Evolutionary conservation across 176 grass and related monocot species (phyloP).

Genomic region (Tillandsia leiboldiana): DNA sequence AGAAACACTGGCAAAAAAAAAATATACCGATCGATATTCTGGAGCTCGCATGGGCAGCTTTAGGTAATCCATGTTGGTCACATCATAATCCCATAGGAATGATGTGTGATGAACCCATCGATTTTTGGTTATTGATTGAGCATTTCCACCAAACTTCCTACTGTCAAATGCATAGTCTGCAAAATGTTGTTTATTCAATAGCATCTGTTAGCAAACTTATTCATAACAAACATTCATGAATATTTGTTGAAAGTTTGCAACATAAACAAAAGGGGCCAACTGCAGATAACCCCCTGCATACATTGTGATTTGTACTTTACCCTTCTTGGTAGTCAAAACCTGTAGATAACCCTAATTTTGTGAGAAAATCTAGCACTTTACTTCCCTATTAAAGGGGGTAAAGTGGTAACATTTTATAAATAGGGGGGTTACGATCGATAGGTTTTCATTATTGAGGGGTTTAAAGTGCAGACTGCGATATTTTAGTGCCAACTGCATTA

Average conservation of each 20-base stretch:
- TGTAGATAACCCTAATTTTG: too few species aligned
- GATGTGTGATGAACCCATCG: constrained; percentile 95
- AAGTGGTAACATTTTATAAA: background rate
- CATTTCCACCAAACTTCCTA: constrained; percentile 91
- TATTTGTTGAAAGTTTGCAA: background rate
- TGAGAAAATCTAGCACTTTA: too few species aligned
- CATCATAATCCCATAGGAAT: constrained; percentile 94
- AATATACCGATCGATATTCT: constrained; percentile 56
- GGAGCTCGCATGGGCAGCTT: constrained; percentile 58
- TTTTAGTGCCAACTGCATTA: too few species aligned
- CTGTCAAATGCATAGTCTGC: constrained; percentile 76
- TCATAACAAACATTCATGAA: background rate
- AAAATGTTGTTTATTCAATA: constrained; percentile 12
- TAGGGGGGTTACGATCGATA: too few species aligned
- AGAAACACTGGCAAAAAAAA: background rate
- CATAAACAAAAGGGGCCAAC: background rate
- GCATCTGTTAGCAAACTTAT: background rate
- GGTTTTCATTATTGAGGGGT: too few species aligned
- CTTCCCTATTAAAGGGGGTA: background rate
- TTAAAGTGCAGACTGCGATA: too few species aligned
- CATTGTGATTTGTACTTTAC: too few species aligned
- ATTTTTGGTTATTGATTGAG: constrained; percentile 88
- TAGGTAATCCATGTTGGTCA: constrained; percentile 76
- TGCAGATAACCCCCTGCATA: background rate
- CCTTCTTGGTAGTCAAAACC: too few species aligned